Conservation (phyloP, 768 basidiomycete genomes). For the Podaxis sp. region DNA sequence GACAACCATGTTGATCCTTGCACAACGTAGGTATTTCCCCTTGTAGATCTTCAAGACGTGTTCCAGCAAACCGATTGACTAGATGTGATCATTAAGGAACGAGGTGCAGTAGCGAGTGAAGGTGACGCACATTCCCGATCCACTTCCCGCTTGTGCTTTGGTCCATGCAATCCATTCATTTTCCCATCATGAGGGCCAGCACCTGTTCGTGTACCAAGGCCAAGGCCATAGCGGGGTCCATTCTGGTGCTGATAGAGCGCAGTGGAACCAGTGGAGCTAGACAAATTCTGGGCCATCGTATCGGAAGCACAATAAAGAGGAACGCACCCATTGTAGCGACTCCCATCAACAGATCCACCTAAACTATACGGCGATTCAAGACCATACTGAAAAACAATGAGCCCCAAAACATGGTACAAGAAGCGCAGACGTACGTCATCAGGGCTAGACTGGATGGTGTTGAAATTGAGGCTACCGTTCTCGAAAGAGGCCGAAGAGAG, state of each 20-base stretch:
- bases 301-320: conserved; percentile 42
- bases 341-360: conserved; percentile 48
- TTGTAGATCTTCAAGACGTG: conserved; percentile 90
- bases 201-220: conserved; percentile 52
- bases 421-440: conserved; percentile 53
- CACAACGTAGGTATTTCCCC: conserved; percentile 93
- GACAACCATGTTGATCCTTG: conserved; percentile 99
- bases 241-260: conserved; percentile 62
- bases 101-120: not conserved
- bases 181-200: conserved; percentile 62
- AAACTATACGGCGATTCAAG: conserved; percentile 57
- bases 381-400: conserved; percentile 47
- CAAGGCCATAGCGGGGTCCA: conserved; percentile 74
- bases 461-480: conserved; percentile 52
- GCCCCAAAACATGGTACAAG: conserved; percentile 11
- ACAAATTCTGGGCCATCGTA: conserved; percentile 34
- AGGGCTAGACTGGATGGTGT: conserved; percentile 43
- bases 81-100: conserved; percentile 10
- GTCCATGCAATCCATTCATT: conserved; percentile 88
- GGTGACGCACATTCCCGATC: conserved; percentile 72
- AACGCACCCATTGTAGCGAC: conserved; percentile 57
- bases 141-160: conserved; percentile 93
- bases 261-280: not conserved
- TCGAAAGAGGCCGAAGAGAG: conserved; percentile 62
- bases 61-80: conserved; percentile 98